Percentiles rank a stretch among this genome's conserved stretches.
phyloP scores from a whole-genome alignment of 805 yeast genomes.

The Candida maesae region DNA sequence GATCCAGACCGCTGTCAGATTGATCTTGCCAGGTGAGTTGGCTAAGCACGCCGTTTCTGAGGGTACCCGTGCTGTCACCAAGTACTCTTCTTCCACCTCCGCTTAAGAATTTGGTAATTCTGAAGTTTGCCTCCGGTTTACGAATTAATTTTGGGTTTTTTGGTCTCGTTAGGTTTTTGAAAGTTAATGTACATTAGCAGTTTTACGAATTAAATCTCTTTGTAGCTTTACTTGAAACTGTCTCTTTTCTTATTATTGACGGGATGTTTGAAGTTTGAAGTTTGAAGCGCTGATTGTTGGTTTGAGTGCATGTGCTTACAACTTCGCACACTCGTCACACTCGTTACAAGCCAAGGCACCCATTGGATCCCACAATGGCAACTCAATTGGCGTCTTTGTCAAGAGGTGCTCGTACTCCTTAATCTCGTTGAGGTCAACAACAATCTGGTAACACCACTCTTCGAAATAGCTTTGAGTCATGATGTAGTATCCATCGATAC shows the following conservation, averaged over 20 bases:
- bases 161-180: slow-evolving; percentile 12
- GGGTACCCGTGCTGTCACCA: slow-evolving; percentile 98
- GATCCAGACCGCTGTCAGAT: slow-evolving; percentile 98
- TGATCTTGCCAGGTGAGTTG: slow-evolving; percentile 97
- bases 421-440: slow-evolving; percentile 51
- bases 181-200: slow-evolving; percentile 16
- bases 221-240: too few species aligned
- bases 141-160: slow-evolving; percentile 13
- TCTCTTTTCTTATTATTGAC: too few species aligned
- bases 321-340: slow-evolving; percentile 1
- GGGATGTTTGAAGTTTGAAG: too few species aligned
- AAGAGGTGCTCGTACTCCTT: slow-evolving; percentile 31
- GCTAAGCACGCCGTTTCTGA: slow-evolving; percentile 99
- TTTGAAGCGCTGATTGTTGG: too few species aligned
- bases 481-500: slow-evolving; percentile 62
- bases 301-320: too few species aligned
- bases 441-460: slow-evolving; percentile 72
- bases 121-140: slow-evolving; percentile 9
- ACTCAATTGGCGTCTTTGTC: slow-evolving; percentile 42
- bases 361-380: slow-evolving; percentile 79
- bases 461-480: slow-evolving; percentile 74
- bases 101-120: slow-evolving; percentile 32
- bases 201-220: slow-evolving; percentile 1
- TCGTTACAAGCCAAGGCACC: slow-evolving; percentile 55
- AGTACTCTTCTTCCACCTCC: slow-evolving; percentile 72